These are phyloP conservation scores for Pterocarpus macrocarpus DNA, from an alignment of 306 rosid species.

Conservation along the genomic window DNA sequence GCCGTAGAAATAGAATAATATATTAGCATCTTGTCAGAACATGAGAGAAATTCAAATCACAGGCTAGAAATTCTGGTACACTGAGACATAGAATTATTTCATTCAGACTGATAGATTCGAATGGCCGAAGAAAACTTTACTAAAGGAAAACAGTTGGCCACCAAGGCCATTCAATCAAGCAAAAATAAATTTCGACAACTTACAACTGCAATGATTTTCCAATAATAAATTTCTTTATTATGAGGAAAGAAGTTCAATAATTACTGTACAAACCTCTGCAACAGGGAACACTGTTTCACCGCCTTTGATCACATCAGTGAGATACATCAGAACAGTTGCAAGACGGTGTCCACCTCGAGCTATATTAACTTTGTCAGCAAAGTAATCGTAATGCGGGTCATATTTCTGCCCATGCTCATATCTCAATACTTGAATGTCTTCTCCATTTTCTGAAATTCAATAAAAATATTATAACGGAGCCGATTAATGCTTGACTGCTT, in stretches of 20 bases:
- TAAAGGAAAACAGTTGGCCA: conserved; percentile 12
- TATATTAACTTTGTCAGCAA: conserved; percentile 86
- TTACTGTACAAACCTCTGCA: conserved; percentile 77
- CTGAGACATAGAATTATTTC: background rate
- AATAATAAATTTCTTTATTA: background rate
- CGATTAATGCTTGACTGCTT: conserved; percentile 18
- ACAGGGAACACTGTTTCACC: conserved; percentile 97
- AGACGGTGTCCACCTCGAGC: conserved; percentile 92
- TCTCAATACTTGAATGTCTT: conserved; percentile 96
- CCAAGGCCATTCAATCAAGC: conserved; percentile 10
- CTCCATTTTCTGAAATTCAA: conserved; percentile 91
- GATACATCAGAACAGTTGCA: conserved; percentile 97
- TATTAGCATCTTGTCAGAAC: conserved; percentile 25
- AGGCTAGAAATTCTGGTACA: conserved; percentile 21
- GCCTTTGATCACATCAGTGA: conserved; percentile 78
- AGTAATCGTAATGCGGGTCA: conserved; percentile 92
- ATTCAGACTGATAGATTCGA: conserved; percentile 10
- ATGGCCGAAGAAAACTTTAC: conserved; percentile 1
- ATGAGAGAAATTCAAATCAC: background rate
- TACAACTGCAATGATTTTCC: conserved; percentile 3
- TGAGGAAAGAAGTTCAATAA: conserved; percentile 17
- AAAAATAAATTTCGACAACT: background rate
- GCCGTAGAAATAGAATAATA: conserved; percentile 5
- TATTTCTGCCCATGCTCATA: conserved; percentile 98
- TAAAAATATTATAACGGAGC: conserved; percentile 23